These are phyloP conservation scores for Phytophthora quininea DNA, from an alignment of 352 stramenopile species.

Conservation along the genomic window DNA sequence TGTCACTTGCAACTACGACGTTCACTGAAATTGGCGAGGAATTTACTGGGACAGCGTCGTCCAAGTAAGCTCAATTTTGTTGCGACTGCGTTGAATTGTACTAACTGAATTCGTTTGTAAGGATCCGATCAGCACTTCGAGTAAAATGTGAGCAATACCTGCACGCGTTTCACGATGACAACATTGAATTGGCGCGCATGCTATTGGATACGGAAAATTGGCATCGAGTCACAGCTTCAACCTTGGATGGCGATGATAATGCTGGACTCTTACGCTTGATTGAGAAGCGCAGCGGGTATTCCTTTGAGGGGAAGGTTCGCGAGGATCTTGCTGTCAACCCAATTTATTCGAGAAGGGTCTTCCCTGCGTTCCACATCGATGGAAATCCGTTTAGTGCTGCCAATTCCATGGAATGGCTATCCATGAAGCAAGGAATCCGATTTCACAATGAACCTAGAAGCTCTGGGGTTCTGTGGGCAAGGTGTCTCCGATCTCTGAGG, in stretches of 20 bases:
- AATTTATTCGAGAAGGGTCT: slow-evolving; percentile 75
- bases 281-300: slow-evolving; percentile 80
- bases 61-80: slow-evolving; percentile 55
- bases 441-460: slow-evolving; percentile 45
- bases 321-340: slow-evolving; percentile 48
- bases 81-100: slow-evolving; percentile 1
- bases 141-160: slow-evolving; percentile 87
- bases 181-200: slow-evolving; percentile 83
- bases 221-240: slow-evolving; percentile 66
- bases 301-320: slow-evolving; percentile 55
- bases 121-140: slow-evolving; percentile 66
- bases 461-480: slow-evolving; percentile 11
- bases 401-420: slow-evolving; percentile 63
- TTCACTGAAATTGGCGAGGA: slow-evolving; percentile 88
- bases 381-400: slow-evolving; percentile 69
- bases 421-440: slow-evolving; percentile 60
- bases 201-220: slow-evolving; percentile 87
- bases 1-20: slow-evolving; percentile 75
- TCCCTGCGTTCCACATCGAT: slow-evolving; percentile 60
- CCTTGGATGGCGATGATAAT: slow-evolving; percentile 54
- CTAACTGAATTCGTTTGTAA: slow-evolving; percentile 20
- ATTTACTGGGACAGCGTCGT: slow-evolving; percentile 74
- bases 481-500: slow-evolving; percentile 12
- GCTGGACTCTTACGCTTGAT: slow-evolving; percentile 62
- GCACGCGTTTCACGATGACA: slow-evolving; percentile 81